Evolutionary conservation across 2,329 filamentous ascomycete species (phyloP).

Genomic region (Verticillium klebahnii): DNA sequence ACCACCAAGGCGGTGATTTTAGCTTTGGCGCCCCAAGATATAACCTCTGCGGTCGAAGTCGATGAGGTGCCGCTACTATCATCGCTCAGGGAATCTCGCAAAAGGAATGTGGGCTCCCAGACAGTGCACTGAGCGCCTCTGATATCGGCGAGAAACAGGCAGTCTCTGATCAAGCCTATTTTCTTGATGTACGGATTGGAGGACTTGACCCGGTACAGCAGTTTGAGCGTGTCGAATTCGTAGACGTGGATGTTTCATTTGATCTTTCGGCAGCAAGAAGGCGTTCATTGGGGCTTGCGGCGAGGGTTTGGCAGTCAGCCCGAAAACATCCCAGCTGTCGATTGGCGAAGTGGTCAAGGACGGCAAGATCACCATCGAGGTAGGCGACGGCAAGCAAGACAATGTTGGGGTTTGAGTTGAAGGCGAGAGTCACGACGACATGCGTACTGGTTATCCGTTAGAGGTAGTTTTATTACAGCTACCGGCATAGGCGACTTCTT

Average conservation of each 20-base stretch:
- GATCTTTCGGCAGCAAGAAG: slow-evolving; percentile 20
- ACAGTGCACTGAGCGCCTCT: slow-evolving; percentile 28
- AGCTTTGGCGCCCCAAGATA: slow-evolving; percentile 16
- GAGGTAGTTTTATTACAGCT: slow-evolving; percentile 26
- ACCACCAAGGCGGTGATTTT: slow-evolving; percentile 24
- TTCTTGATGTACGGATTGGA: slow-evolving; percentile 21
- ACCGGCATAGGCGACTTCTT: slow-evolving; percentile 23
- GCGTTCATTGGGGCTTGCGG: slow-evolving; percentile 22
- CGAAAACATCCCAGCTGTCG: slow-evolving; percentile 19
- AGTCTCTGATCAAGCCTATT: slow-evolving; percentile 25
- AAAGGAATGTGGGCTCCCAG: slow-evolving; percentile 27
- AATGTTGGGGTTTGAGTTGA: slow-evolving; percentile 27
- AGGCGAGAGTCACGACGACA: slow-evolving; percentile 21
- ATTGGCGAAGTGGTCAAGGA: slow-evolving; percentile 21
- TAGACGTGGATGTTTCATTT: slow-evolving; percentile 20
- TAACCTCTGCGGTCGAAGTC: slow-evolving; percentile 16
- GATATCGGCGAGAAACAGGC: slow-evolving; percentile 27
- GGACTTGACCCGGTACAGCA: slow-evolving; percentile 22
- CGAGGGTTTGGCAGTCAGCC: slow-evolving; percentile 22
- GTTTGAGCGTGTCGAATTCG: slow-evolving; percentile 21
- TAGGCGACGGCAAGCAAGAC: slow-evolving; percentile 24
- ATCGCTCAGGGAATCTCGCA: slow-evolving; percentile 19
- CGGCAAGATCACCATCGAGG: slow-evolving; percentile 24
- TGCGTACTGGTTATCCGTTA: slow-evolving; percentile 23
- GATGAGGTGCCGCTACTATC: slow-evolving; percentile 18